Percentiles rank a stretch among this genome's conserved stretches.
Conservation (phyloP, 345 rosid species). For the Bruguiera gymnorhiza region DNA sequence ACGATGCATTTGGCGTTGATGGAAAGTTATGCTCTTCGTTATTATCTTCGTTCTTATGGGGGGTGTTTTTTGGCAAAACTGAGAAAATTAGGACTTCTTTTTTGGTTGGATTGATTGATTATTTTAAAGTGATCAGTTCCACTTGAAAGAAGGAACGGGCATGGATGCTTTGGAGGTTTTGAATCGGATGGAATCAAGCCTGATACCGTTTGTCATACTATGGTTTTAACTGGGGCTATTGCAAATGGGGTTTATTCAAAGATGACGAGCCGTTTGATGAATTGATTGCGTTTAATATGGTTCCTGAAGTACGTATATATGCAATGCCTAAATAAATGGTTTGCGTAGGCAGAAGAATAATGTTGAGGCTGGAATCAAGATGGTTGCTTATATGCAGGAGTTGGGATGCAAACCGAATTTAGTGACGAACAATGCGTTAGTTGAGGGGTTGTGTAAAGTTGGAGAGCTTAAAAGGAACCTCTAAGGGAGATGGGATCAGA, state of each 20-base stretch:
- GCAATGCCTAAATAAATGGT: conserved; percentile 53
- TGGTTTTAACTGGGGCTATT: conserved; percentile 45
- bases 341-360: conserved; percentile 61
- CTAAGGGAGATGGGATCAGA: conserved; percentile 12
- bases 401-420: conserved; percentile 32
- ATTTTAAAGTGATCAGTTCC: conserved; percentile 50
- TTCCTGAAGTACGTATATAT: conserved; percentile 72
- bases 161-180: conserved; percentile 55
- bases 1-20: conserved; percentile 43
- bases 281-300: conserved; percentile 56
- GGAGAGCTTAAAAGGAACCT: conserved; percentile 38
- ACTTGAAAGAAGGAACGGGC: conserved; percentile 40
- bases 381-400: conserved; percentile 53
- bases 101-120: conserved; percentile 53
- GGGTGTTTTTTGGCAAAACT: conserved; percentile 28
- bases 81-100: conserved; percentile 45
- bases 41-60: conserved; percentile 46
- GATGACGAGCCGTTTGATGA: conserved; percentile 63
- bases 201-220: conserved; percentile 37
- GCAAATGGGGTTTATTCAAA: conserved; percentile 38
- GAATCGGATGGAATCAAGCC: conserved; percentile 56
- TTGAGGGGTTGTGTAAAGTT: conserved; percentile 39
- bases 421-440: conserved; percentile 17
- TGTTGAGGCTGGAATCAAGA: conserved; percentile 47
- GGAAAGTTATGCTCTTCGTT: conserved; percentile 39